A percentile compares a stretch with the other conserved stretches of the same genome.
These are phyloP conservation scores for Colletotrichum horii DNA, from an alignment of 2,329 filamentous ascomycete species.

Conservation along the genomic window DNA sequence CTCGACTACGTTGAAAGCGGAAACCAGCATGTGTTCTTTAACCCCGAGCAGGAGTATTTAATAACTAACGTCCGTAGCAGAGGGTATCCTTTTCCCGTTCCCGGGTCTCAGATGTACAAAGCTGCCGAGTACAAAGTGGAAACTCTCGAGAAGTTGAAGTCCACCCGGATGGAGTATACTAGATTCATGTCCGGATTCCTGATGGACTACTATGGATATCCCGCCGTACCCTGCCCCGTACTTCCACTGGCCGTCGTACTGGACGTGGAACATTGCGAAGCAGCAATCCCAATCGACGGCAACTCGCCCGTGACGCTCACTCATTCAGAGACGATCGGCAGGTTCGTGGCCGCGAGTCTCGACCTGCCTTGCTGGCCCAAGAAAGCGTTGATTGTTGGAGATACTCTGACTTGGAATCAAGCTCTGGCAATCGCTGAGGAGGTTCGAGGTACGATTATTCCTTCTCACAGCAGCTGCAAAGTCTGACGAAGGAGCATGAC, in stretches of 20 bases:
- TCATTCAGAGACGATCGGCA: background rate
- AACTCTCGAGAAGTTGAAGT: background rate
- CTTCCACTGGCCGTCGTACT: background rate
- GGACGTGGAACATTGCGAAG: background rate
- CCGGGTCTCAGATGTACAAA: background rate
- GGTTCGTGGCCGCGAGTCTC: background rate
- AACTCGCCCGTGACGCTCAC: background rate
- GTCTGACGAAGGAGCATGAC: background rate
- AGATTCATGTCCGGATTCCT: background rate
- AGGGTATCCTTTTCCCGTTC: background rate
- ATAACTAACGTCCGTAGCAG: background rate
- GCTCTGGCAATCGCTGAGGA: background rate
- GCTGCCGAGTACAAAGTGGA: background rate
- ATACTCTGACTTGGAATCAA: background rate
- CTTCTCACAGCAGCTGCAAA: background rate
- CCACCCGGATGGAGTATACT: background rate
- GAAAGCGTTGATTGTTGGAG: background rate
- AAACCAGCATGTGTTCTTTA: background rate
- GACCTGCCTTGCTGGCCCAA: background rate
- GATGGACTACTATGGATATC: background rate
- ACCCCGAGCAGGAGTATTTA: background rate
- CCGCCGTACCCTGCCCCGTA: background rate
- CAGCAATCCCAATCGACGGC: background rate
- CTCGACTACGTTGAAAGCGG: background rate
- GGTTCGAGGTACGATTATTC: background rate